Conservation (phyloP, 1,284 basidiomycete genomes). For the Jaminaea rosea region DNA sequence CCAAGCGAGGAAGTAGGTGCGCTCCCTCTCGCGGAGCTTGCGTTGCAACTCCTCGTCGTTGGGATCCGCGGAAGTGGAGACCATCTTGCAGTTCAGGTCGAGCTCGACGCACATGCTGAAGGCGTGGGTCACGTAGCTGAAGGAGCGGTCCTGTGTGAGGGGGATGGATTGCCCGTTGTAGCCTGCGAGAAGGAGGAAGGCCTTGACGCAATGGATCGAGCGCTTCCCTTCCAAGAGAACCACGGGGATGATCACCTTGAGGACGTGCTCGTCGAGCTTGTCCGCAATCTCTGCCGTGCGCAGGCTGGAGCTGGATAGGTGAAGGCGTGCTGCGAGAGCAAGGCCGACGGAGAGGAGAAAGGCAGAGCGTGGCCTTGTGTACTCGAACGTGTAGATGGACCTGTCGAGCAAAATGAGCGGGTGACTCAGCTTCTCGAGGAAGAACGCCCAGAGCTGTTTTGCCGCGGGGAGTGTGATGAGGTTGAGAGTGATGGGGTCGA, state of each 20-base stretch:
- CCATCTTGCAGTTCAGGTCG: neutral
- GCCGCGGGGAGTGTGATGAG: constrained; percentile 19
- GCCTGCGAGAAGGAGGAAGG: neutral
- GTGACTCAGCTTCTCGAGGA: constrained; percentile 22
- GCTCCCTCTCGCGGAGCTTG: neutral
- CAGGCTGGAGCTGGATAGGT: neutral
- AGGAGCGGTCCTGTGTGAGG: neutral
- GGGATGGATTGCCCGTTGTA: neutral
- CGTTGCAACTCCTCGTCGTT: neutral
- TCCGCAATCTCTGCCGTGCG: neutral
- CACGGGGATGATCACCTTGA: neutral
- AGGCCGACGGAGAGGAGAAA: constrained; percentile 12
- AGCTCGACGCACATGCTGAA: neutral
- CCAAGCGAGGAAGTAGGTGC: neutral
- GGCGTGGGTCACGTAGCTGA: neutral
- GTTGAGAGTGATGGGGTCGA: constrained; percentile 23
- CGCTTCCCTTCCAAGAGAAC: neutral
- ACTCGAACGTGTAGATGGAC: constrained; percentile 23
- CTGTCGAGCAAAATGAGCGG: constrained; percentile 27
- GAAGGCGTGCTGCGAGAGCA: constrained; percentile 5
- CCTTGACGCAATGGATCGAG: neutral
- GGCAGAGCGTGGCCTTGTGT: constrained; percentile 18
- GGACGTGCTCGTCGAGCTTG: neutral
- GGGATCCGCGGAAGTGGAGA: neutral
- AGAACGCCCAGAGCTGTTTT: constrained; percentile 13